These are phyloP conservation scores for Favolaschia claudopus DNA, from an alignment of 768 basidiomycete species.

Conservation along the genomic window DNA sequence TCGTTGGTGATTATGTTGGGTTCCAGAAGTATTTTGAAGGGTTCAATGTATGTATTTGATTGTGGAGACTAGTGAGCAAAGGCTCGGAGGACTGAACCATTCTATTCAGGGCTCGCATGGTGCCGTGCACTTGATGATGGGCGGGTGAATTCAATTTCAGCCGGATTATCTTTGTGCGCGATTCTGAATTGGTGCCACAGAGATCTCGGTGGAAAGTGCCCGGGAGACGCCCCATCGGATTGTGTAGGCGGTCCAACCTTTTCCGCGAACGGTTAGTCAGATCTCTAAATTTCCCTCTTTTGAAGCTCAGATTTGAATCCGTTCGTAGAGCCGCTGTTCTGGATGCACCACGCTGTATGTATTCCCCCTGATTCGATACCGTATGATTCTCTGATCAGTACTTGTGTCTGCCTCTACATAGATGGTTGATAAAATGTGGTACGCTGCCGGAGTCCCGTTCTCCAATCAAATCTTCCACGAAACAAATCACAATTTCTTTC, in stretches of 20 bases:
- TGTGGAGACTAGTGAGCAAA: too few species aligned
- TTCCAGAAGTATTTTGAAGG: constrained; percentile 42
- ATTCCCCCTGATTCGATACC: background rate
- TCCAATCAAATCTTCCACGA: background rate
- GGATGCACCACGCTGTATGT: constrained; percentile 44
- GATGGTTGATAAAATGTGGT: constrained; percentile 50
- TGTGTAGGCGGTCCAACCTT: constrained; percentile 39
- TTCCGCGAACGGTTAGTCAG: constrained; percentile 39
- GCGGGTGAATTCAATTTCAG: constrained; percentile 28
- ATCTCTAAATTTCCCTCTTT: background rate
- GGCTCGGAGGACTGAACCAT: background rate
- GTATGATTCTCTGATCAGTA: background rate
- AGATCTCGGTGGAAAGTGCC: constrained; percentile 40
- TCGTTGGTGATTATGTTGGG: constrained; percentile 39
- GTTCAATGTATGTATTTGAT: constrained; percentile 29
- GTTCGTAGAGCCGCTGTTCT: constrained; percentile 43
- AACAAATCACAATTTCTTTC: background rate
- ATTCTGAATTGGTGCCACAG: constrained; percentile 18
- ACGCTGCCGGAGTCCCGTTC: too few species aligned
- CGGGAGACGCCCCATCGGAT: constrained; percentile 29
- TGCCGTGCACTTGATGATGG: constrained; percentile 39
- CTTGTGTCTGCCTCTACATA: background rate
- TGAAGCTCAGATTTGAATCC: background rate
- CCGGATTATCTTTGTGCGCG: too few species aligned
- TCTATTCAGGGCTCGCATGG: constrained; percentile 40